Evolutionary conservation across 1,284 basidiomycete genomes (phyloP), one percentile per base, ranked within the genome.

Genomic region (Pyrrhoderma noxium): DNA sequence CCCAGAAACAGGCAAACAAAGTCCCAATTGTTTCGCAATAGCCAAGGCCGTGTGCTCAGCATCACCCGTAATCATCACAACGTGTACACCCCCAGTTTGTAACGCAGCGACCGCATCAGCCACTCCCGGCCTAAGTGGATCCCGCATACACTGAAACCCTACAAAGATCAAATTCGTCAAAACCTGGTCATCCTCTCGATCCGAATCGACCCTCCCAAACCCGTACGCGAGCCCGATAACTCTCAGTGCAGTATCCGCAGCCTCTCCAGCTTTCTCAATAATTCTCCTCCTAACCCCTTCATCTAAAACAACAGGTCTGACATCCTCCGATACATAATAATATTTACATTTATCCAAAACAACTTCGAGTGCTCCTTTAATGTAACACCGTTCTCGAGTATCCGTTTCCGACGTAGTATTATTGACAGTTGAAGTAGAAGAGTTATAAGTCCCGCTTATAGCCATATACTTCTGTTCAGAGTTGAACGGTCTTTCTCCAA

Each of bases 61-160:
- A 62, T 98, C 95, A 13, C 95, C 95, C 0, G 95, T 98, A 65
- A 98, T 97, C 94, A 99, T 98, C 39, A 98, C 87, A 11, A 98
- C 85, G 62, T 95, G 92, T 35, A 99, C 88, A 5, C 94, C 91
- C 14, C 89, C 93, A 14, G 74, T 70, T 61, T 93, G 89, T 22
- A 98, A 72, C 21, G 86, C 69, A 25, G 74, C 74, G 56, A 98
- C 86, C 8, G 94, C 85, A 59, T 93, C 88, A 1, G 85, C 84
- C n/a, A 98, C 93, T 21, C 93, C 94, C 58, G 86, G 85, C 41
- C 95, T 75, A 0, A 95, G 95, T 2, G 95, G 95, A 65, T 98
- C 95, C 54, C 89, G 75, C 93, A 98, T 98, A 2, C 90, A 93
- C 64, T 92, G 84, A 68, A 96, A 92, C 0, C 94, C 95, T 2